phyloP scores from a whole-genome alignment of 2,329 filamentous ascomycete species.

The Zarea fungicola region DNA sequence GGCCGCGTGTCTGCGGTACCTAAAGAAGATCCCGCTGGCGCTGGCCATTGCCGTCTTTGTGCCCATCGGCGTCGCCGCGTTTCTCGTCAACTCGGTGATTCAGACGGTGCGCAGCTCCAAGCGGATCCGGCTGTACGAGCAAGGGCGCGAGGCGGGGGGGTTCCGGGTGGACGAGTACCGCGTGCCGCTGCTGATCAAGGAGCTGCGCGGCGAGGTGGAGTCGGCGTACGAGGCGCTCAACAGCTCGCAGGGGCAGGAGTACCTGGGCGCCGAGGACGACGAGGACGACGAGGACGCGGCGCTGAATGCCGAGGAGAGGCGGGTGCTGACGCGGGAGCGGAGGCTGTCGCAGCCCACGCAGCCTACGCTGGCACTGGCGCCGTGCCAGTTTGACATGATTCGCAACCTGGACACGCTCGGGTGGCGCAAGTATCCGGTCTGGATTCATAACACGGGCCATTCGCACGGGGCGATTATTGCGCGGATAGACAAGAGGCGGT shows the following conservation, averaged over 20 bases:
- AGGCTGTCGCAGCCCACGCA: conserved; percentile 41
- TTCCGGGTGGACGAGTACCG: conserved; percentile 67
- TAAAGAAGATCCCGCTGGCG: conserved; percentile 57
- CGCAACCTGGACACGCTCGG: conserved; percentile 63
- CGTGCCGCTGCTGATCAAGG: conserved; percentile 69
- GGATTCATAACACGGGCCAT: conserved; percentile 73
- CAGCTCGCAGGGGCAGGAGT: conserved; percentile 63
- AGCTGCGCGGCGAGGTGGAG: conserved; percentile 71
- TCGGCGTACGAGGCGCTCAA: conserved; percentile 71
- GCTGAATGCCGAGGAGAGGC: conserved; percentile 34
- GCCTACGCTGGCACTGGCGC: conserved; percentile 71
- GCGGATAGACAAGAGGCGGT: conserved; percentile 59
- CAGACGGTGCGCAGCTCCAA: conserved; percentile 71
- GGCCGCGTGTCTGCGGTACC: conserved; percentile 22
- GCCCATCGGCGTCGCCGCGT: conserved; percentile 65
- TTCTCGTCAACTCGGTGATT: conserved; percentile 68
- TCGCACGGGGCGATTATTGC: conserved; percentile 90
- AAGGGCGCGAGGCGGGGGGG: conserved; percentile 60
- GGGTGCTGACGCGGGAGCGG: conserved; percentile 36
- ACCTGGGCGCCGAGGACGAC: conserved; percentile 47
- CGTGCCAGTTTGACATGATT: conserved; percentile 82
- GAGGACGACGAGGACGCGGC: conserved; percentile 23
- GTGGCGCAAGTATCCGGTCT: conserved; percentile 63
- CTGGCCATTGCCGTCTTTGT: conserved; percentile 64
- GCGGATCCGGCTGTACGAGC: conserved; percentile 72